Conservation (phyloP, 495 filamentous ascomycete species). For the Margaritispora aquatica region DNA sequence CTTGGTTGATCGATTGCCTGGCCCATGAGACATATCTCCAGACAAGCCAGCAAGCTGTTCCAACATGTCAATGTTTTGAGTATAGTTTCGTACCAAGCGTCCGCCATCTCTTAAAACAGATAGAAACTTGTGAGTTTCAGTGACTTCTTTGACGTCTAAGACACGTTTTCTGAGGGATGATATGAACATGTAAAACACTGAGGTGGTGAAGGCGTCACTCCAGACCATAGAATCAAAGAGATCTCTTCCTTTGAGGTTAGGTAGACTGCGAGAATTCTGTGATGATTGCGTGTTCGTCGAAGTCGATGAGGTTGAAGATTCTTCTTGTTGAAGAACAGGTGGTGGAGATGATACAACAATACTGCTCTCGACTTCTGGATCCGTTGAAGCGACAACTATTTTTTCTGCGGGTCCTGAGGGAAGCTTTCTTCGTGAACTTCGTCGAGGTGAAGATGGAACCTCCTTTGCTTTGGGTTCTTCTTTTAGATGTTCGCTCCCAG, state of each 20-base stretch:
- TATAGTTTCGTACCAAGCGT: constrained; percentile 60
- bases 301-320: constrained; percentile 8
- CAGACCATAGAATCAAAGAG: constrained; percentile 62
- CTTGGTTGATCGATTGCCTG: constrained; percentile 41
- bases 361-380: neutral
- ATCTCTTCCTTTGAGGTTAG: constrained; percentile 58
- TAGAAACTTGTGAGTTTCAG: constrained; percentile 58
- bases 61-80: constrained; percentile 66
- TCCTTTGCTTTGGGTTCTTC: neutral
- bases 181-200: constrained; percentile 62
- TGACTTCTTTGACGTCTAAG: constrained; percentile 42
- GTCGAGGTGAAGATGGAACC: neutral
- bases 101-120: constrained; percentile 53
- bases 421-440: neutral
- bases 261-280: constrained; percentile 36
- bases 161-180: constrained; percentile 54
- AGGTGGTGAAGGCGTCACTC: constrained; percentile 53
- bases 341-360: neutral
- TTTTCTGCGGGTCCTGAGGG: neutral
- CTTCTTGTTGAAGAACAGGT: constrained; percentile 9
- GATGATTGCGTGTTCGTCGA: constrained; percentile 27
- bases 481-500: neutral
- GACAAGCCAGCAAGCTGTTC: constrained; percentile 58
- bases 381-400: neutral
- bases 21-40: constrained; percentile 44